A percentile compares a stretch with the other conserved stretches of the same genome.
phyloP scores from a whole-genome alignment of 352 stramenopile species.

The Globisporangium yorkense region DNA sequence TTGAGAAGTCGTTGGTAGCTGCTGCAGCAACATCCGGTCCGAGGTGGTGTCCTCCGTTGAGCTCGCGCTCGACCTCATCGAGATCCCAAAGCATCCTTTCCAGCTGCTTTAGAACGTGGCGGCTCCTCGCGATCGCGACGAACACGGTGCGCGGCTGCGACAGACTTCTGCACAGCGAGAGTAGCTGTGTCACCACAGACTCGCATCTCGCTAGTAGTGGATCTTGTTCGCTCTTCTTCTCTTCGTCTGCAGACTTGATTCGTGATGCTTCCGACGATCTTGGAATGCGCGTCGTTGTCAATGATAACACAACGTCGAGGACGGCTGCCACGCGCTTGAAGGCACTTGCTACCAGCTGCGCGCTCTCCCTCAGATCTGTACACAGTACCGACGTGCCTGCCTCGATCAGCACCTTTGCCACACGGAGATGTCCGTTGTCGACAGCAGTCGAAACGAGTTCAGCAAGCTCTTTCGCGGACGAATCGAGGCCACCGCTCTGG shows the following conservation, averaged over 20 bases:
- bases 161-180: background rate
- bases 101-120: background rate
- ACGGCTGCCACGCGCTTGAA: background rate
- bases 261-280: too few species aligned
- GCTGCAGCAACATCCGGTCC: background rate
- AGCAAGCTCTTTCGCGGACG: too few species aligned
- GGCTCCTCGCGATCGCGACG: conserved; percentile 1
- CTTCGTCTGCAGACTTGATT: background rate
- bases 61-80: background rate
- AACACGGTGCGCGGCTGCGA: background rate
- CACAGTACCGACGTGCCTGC: background rate
- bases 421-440: background rate
- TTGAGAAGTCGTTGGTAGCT: background rate
- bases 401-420: background rate
- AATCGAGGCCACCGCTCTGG: too few species aligned
- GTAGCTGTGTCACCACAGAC: background rate
- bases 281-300: background rate
- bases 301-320: background rate
- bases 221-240: background rate
- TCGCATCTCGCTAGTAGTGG: background rate
- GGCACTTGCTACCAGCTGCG: background rate
- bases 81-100: background rate
- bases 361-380: conserved; percentile 1
- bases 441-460: background rate
- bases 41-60: background rate